These are phyloP conservation scores for Pulicaria dysenterica DNA, from an alignment of 129 eudicot species.

Conservation along the genomic window DNA sequence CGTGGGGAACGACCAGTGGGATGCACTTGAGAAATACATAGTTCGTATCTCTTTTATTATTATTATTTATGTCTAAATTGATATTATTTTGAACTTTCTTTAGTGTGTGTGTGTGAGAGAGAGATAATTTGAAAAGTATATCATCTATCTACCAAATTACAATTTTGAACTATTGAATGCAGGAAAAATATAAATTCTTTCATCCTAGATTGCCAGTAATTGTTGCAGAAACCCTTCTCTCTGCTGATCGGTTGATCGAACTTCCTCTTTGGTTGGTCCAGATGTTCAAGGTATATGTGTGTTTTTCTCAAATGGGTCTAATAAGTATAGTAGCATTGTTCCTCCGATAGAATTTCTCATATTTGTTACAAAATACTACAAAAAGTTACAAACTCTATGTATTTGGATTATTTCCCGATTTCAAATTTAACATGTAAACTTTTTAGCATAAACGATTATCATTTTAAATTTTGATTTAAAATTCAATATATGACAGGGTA, in stretches of 20 bases:
- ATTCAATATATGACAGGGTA: slow-evolving; percentile 51
- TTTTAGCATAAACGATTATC: not conserved
- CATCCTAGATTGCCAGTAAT: slow-evolving; percentile 86
- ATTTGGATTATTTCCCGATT: not conserved
- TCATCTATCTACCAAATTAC: not conserved
- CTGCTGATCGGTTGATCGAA: slow-evolving; percentile 77
- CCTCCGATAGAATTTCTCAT: not conserved
- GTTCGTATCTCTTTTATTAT: slow-evolving; percentile 51
- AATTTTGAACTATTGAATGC: slow-evolving; percentile 29
- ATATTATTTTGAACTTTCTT: too few species aligned
- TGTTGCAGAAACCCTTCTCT: slow-evolving; percentile 93
- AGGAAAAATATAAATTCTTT: slow-evolving; percentile 78
- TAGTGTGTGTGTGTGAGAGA: not conserved
- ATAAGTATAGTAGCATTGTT: not conserved
- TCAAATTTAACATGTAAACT: not conserved
- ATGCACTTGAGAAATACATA: slow-evolving; percentile 79
- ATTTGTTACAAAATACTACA: not conserved
- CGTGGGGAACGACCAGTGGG: slow-evolving; percentile 84
- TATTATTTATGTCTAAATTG: not conserved
- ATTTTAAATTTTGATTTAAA: not conserved
- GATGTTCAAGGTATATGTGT: slow-evolving; percentile 71
- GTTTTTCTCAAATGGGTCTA: not conserved
- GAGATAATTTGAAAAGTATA: not conserved
- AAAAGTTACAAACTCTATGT: not conserved
- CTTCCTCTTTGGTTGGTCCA: slow-evolving; percentile 96